phyloP scores from a whole-genome alignment of 345 rosid genomes.

The Eucalyptus cloeziana region DNA sequence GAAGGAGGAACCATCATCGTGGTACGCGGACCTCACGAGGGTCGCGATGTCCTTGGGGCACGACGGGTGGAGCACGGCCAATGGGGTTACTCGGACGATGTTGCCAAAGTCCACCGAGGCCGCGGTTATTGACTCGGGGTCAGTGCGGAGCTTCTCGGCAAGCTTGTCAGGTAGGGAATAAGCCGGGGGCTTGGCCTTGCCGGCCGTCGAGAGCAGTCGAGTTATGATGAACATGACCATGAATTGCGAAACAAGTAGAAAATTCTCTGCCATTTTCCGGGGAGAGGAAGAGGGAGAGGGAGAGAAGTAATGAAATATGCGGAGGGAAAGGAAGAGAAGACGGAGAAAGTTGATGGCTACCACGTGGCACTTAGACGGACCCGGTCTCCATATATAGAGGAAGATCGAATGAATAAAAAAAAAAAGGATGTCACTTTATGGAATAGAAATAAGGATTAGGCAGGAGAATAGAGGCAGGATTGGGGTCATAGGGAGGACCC shows the following conservation, averaged over 20 bases:
- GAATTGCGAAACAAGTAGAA: conserved; percentile 2
- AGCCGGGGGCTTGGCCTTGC: background rate
- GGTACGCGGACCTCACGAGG: conserved; percentile 27
- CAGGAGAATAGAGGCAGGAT: background rate
- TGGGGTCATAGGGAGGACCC: background rate
- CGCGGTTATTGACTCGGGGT: conserved; percentile 20
- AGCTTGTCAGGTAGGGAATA: background rate
- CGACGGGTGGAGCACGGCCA: conserved; percentile 63
- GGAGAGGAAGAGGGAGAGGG: background rate
- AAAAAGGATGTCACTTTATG: background rate
- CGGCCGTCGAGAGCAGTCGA: background rate
- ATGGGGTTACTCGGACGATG: conserved; percentile 29
- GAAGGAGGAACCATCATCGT: conserved; percentile 2
- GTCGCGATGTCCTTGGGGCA: conserved; percentile 30
- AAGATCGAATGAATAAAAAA: background rate
- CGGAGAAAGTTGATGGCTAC: background rate
- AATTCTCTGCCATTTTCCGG: conserved; percentile 12
- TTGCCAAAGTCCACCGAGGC: conserved; percentile 67
- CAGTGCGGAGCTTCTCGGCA: conserved; percentile 13
- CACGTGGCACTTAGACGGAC: background rate
- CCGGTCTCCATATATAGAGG: background rate
- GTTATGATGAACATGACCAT: conserved; percentile 2
- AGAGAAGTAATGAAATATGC: background rate
- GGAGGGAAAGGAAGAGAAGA: background rate
- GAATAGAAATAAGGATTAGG: background rate